A percentile compares a stretch with the other conserved stretches of the same genome.
Evolutionary conservation across 2,329 filamentous ascomycete genomes (phyloP).

Genomic region (Cladophialophora exuberans): DNA sequence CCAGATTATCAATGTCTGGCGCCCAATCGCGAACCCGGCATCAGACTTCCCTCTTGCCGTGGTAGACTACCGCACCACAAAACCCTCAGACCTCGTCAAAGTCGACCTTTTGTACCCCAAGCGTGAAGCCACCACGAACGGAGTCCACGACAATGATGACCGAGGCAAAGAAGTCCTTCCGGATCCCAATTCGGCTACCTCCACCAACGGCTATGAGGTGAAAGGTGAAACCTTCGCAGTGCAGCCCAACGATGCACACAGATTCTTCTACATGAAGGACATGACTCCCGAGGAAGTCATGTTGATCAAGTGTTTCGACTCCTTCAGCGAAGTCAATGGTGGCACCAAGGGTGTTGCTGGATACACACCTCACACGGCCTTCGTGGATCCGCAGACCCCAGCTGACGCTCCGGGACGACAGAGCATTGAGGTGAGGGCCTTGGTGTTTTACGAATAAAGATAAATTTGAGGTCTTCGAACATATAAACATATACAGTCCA

Average conservation of each 20-base stretch:
- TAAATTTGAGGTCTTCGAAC: neutral
- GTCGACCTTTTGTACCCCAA: slow-evolving; percentile 67
- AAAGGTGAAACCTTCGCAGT: slow-evolving; percentile 67
- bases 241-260: slow-evolving; percentile 59
- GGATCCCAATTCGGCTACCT: slow-evolving; percentile 49
- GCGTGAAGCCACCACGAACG: slow-evolving; percentile 54
- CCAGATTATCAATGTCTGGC: slow-evolving; percentile 73
- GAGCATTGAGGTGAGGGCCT: slow-evolving; percentile 67
- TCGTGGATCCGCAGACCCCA: slow-evolving; percentile 58
- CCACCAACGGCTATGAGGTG: slow-evolving; percentile 64
- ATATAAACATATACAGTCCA: no score
- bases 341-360: slow-evolving; percentile 50
- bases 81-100: slow-evolving; percentile 60
- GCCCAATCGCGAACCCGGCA: slow-evolving; percentile 66
- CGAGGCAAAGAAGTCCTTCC: slow-evolving; percentile 62
- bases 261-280: slow-evolving; percentile 69
- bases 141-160: slow-evolving; percentile 53
- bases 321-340: slow-evolving; percentile 42
- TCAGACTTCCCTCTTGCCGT: slow-evolving; percentile 71
- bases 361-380: slow-evolving; percentile 59
- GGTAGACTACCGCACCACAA: slow-evolving; percentile 65
- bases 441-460: slow-evolving; percentile 62
- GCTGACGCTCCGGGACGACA: slow-evolving; percentile 55
- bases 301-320: slow-evolving; percentile 62
- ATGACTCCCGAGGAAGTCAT: slow-evolving; percentile 63